phyloP scores from a whole-genome alignment of 306 rosid species.

The Arachis hypogaea region DNA sequence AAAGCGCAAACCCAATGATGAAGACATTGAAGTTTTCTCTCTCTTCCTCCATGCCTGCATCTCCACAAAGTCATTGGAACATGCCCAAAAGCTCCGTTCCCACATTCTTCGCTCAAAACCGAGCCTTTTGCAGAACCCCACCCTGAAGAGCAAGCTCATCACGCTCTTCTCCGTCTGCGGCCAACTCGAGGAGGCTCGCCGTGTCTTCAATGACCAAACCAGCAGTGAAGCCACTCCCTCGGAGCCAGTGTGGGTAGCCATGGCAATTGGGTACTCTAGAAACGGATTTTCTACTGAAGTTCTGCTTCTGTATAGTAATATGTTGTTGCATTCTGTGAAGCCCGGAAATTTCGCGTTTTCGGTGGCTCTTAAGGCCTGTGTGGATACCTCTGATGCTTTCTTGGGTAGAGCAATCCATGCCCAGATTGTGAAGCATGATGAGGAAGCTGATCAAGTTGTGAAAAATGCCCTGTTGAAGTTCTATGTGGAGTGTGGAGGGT shows the following conservation, averaged over 20 bases:
- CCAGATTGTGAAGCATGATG: slow-evolving; percentile 51
- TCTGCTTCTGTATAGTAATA: slow-evolving; percentile 50
- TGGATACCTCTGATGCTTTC: slow-evolving; percentile 36
- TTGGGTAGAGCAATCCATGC: slow-evolving; percentile 62
- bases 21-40: slow-evolving; percentile 37
- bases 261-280: slow-evolving; percentile 60
- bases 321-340: slow-evolving; percentile 45
- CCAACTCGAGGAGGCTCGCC: slow-evolving; percentile 51
- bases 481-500: slow-evolving; percentile 47
- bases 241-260: slow-evolving; percentile 60
- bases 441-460: slow-evolving; percentile 67
- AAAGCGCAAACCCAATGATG: slow-evolving; percentile 32
- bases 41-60: slow-evolving; percentile 62
- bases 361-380: slow-evolving; percentile 55
- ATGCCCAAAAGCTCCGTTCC: slow-evolving; percentile 56
- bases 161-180: slow-evolving; percentile 66
- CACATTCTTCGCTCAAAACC: slow-evolving; percentile 39
- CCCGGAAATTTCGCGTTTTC: slow-evolving; percentile 62
- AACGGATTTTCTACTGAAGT: slow-evolving; percentile 52
- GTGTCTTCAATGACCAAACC: slow-evolving; percentile 40
- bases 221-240: slow-evolving; percentile 31
- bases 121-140: slow-evolving; percentile 50
- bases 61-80: slow-evolving; percentile 50
- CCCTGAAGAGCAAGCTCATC: slow-evolving; percentile 58
- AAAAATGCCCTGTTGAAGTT: slow-evolving; percentile 52